These are phyloP conservation scores for Emiliania huxleyi DNA, from an alignment of 78 protist genomes.

Conservation along the genomic window DNA sequence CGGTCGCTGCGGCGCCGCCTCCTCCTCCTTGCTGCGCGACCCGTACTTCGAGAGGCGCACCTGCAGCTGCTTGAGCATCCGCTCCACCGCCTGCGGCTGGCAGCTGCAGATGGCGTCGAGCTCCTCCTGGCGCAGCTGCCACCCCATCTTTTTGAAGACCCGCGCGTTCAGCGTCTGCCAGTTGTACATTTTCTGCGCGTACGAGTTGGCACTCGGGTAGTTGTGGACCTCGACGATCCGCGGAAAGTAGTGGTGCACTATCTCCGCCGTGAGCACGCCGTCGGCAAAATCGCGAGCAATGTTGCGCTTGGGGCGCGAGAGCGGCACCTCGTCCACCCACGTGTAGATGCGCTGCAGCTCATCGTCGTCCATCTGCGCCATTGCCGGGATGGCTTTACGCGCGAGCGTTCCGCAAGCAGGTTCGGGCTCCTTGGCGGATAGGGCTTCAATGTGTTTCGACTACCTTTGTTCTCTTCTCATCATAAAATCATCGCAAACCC, in stretches of 20 bases:
- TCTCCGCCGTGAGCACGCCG: constrained; percentile 49
- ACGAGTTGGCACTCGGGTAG: constrained; percentile 58
- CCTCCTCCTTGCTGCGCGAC: background rate
- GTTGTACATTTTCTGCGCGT: constrained; percentile 55
- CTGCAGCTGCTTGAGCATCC: constrained; percentile 33
- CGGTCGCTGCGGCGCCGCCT: background rate
- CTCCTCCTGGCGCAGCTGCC: background rate
- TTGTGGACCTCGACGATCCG: constrained; percentile 74
- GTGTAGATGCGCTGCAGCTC: constrained; percentile 61
- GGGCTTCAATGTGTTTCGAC: too few relatives aligned
- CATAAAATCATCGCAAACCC: too few relatives aligned
- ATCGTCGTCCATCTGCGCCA: constrained; percentile 47
- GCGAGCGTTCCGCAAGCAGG: too few relatives aligned
- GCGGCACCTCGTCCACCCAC: constrained; percentile 77
- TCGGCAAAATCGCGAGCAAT: constrained; percentile 79
- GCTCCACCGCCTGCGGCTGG: constrained; percentile 52
- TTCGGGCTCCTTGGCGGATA: too few relatives aligned
- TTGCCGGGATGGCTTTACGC: too few relatives aligned
- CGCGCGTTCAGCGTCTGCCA: constrained; percentile 58
- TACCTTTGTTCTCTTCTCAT: too few relatives aligned
- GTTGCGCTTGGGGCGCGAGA: constrained; percentile 77
- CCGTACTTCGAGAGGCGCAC: background rate
- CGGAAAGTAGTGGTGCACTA: background rate
- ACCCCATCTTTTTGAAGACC: constrained; percentile 45
- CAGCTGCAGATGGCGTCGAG: background rate